Conservation (phyloP, 345 rosid genomes). For the Angophora floribunda region DNA sequence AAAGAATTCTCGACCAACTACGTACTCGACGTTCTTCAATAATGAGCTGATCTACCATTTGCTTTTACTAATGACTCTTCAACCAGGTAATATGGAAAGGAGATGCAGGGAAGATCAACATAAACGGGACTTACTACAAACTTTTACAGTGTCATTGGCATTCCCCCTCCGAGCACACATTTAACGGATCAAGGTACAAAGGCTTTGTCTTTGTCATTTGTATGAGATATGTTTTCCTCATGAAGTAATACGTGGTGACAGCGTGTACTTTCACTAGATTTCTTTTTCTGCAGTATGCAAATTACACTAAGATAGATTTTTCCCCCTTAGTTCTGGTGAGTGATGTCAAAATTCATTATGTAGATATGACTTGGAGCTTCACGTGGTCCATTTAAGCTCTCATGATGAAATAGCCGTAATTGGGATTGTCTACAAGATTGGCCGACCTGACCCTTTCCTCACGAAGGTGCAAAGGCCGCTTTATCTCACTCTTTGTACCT, state of each 20-base stretch:
- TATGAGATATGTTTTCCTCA: neutral
- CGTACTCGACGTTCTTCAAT: neutral
- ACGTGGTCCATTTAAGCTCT: constrained; percentile 41
- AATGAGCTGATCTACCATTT: neutral
- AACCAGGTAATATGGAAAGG: constrained; percentile 58
- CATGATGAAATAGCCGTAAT: constrained; percentile 25
- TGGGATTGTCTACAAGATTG: constrained; percentile 44
- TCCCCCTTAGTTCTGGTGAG: neutral
- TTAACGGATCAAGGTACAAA: constrained; percentile 43
- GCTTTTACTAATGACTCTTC: neutral
- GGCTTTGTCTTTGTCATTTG: neutral
- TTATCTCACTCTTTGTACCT: neutral
- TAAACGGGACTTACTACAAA: constrained; percentile 34
- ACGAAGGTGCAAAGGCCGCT: constrained; percentile 20
- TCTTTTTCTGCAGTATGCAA: neutral
- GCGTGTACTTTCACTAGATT: neutral
- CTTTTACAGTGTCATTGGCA: constrained; percentile 69
- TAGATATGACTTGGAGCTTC: constrained; percentile 52
- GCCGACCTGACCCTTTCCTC: constrained; percentile 50
- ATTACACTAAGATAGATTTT: neutral
- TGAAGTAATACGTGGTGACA: neutral
- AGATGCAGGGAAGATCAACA: constrained; percentile 49
- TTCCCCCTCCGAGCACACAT: constrained; percentile 57
- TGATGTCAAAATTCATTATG: neutral
- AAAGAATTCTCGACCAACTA: neutral